Base-by-base conservation (phyloP, 371 early-diverging fungal species). In the Blastocladiella emersonii region DNA sequence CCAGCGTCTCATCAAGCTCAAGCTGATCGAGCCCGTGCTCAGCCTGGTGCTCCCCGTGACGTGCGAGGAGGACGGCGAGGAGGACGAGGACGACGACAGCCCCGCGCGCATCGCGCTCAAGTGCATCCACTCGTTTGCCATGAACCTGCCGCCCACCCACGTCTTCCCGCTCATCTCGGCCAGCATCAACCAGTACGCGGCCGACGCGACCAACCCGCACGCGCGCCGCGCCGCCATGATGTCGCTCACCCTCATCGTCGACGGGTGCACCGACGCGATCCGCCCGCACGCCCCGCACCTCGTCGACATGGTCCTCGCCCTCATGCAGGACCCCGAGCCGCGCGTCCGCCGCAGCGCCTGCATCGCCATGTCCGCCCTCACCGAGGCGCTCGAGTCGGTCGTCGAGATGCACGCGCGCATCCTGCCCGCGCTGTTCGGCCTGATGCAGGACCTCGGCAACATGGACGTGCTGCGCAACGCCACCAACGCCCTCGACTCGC, bases 221-320 rank as follows among this genome's bases (percentile, higher is more conserved):
- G 80, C 71, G 66, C 84, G 93, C 62, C 90, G 90, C 71, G 91
- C 91, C 49, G 87, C 87, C 61, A 87, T 94, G 89, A 83, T 92
- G 76, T 81, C 87, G 8, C 78, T 94, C 67, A 91, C 89, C 61
- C 88, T 88, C 23, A 70, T 80, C 34, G 8, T 56, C 43, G 93
- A 93, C 66, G 91, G 92, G 0, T 87, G 90, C 56, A 87, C 90
- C 7, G 94, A 94, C 63, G 84, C 76, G 64, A 88, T 90, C 70
- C 78, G 87, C 56, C 73, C 80, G 59, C 82, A 83, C 65, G 76
- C 90, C 49, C 74, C 81, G 34, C 90, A 90, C 5, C 71, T 94
- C 34, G 72, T 92, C 34, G 77, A 80, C 3, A 66, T 92, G 25
- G 82, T 94, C 8, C 79, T 82, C 64, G 70, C 78, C 27, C 92